phyloP scores from a whole-genome alignment of 306 rosid genomes.

The Elaeagnus macrophylla region DNA sequence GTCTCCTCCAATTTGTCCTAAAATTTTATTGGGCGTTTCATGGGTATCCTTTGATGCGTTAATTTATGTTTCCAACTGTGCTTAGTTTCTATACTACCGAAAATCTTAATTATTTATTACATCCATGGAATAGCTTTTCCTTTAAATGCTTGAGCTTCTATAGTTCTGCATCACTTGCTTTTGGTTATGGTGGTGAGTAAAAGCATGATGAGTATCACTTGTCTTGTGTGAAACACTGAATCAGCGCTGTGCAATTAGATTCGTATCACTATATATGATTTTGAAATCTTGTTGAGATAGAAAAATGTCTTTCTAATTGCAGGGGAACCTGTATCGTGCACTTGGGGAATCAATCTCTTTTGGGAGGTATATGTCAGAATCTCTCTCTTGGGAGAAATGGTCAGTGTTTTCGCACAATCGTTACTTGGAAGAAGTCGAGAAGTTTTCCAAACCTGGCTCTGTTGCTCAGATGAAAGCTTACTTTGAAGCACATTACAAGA shows the following conservation, averaged over 20 bases:
- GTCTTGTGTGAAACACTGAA: neutral
- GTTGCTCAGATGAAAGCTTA: constrained; percentile 87
- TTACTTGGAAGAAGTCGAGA: constrained; percentile 75
- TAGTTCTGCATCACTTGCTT: constrained; percentile 17
- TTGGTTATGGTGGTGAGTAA: neutral
- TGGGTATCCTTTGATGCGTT: constrained; percentile 2
- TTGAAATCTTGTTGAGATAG: constrained; percentile 7
- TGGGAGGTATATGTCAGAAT: constrained; percentile 70
- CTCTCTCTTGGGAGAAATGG: constrained; percentile 80
- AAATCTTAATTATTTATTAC: neutral
- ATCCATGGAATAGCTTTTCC: neutral
- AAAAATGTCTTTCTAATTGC: constrained; percentile 17
- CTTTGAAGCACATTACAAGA: constrained; percentile 91
- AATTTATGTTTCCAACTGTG: neutral
- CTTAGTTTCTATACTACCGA: neutral
- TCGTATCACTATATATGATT: too few relatives aligned
- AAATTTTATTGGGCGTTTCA: constrained; percentile 1
- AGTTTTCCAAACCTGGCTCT: constrained; percentile 73
- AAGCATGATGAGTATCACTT: neutral
- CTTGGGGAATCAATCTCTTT: constrained; percentile 83
- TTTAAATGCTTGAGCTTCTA: constrained; percentile 12
- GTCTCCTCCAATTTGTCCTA: neutral
- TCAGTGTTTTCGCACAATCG: constrained; percentile 75
- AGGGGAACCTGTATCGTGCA: constrained; percentile 43
- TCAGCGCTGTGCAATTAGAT: too few relatives aligned